Percentiles rank a stretch among this genome's conserved stretches.
These are phyloP conservation scores for Xylaria arbuscula DNA, from an alignment of 2,329 filamentous ascomycete genomes.

Conservation along the genomic window DNA sequence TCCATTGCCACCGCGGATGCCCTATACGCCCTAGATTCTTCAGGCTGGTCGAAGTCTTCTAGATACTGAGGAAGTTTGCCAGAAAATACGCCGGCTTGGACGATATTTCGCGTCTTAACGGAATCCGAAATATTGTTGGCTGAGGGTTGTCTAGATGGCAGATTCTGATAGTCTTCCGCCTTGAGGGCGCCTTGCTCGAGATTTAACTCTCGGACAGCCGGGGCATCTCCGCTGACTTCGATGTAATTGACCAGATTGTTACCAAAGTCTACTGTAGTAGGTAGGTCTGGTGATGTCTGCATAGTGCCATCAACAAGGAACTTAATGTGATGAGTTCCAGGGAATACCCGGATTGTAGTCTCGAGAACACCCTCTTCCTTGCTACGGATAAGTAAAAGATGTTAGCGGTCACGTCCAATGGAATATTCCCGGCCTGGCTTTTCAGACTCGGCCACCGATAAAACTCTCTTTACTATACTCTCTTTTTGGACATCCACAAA, in stretches of 20 bases:
- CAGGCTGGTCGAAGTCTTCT: slow-evolving; percentile 84
- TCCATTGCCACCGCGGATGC: slow-evolving; percentile 79
- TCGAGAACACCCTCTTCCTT: slow-evolving; percentile 74
- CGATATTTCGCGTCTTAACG: slow-evolving; percentile 66
- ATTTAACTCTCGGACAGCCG: slow-evolving; percentile 45
- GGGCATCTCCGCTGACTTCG: slow-evolving; percentile 76
- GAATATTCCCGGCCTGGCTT: not conserved
- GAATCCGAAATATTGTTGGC: slow-evolving; percentile 53
- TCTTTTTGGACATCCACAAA: slow-evolving; percentile 38
- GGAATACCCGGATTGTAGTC: slow-evolving; percentile 82
- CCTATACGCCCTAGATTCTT: slow-evolving; percentile 79
- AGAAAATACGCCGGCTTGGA: slow-evolving; percentile 71
- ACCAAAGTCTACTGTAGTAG: slow-evolving; percentile 96
- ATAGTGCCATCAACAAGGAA: slow-evolving; percentile 96
- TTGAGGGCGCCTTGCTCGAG: slow-evolving; percentile 48
- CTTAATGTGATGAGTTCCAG: slow-evolving; percentile 95
- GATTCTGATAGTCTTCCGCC: slow-evolving; percentile 45
- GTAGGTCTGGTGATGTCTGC: slow-evolving; percentile 85
- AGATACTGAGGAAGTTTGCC: slow-evolving; percentile 85
- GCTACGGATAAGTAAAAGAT: slow-evolving; percentile 49
- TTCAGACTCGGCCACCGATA: not conserved
- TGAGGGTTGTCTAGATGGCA: slow-evolving; percentile 51
- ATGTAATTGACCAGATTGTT: slow-evolving; percentile 99
- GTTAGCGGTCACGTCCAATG: slow-evolving; percentile 31
- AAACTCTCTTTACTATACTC: not conserved